phyloP scores from a whole-genome alignment of 345 rosid species.

The Acer campestre region DNA sequence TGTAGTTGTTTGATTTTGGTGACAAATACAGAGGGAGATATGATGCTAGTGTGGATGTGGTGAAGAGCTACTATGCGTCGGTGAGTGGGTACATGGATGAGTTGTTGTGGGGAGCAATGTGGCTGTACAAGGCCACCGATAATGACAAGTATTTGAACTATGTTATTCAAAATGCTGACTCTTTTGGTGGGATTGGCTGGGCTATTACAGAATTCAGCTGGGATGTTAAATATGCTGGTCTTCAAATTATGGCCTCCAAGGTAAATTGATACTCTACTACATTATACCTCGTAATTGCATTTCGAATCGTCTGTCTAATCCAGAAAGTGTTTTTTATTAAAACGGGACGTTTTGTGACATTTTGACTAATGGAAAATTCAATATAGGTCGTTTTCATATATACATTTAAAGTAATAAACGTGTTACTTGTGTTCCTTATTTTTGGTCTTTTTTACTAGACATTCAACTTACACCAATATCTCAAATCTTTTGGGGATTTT shows the following conservation, averaged over 20 bases:
- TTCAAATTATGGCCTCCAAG: conserved; percentile 85
- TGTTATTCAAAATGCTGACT: conserved; percentile 55
- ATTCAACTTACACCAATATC: background rate
- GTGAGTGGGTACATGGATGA: conserved; percentile 97
- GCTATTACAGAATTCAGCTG: conserved; percentile 95
- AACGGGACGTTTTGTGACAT: too few relatives aligned
- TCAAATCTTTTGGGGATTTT: conserved; percentile 30
- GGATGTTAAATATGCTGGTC: conserved; percentile 94
- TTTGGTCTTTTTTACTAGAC: background rate
- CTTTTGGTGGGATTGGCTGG: conserved; percentile 85
- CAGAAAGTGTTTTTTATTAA: too few relatives aligned
- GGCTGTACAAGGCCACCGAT: conserved; percentile 97
- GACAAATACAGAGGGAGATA: conserved; percentile 78
- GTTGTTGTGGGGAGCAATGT: conserved; percentile 91
- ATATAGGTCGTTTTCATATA: too few relatives aligned
- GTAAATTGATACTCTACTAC: conserved; percentile 28
- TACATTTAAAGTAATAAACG: too few relatives aligned
- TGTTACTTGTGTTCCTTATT: too few relatives aligned
- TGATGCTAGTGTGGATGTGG: conserved; percentile 70
- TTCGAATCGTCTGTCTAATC: too few relatives aligned
- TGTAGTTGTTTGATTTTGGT: conserved; percentile 87
- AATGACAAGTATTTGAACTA: conserved; percentile 53
- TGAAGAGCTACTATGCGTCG: conserved; percentile 83
- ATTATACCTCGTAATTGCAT: too few relatives aligned
- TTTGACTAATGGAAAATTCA: too few relatives aligned